Evolutionary conservation across 78 protist species (phyloP).

Genomic region (Bigelowiella natans): DNA sequence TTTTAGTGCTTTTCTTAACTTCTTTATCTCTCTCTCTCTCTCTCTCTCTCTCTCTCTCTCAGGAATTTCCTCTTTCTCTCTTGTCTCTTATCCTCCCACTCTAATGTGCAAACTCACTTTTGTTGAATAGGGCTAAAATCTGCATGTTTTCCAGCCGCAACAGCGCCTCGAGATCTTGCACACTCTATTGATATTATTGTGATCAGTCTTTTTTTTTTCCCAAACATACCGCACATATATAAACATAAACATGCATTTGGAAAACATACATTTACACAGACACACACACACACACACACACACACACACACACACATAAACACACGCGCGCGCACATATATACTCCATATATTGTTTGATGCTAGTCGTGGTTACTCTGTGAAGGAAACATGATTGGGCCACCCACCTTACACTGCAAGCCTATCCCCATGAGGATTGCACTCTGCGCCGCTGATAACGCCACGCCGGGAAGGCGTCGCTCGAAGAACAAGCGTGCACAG

Average conservation of each 20-base stretch:
- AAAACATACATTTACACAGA: not conserved
- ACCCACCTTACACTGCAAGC: not conserved
- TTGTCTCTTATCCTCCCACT: too few relatives aligned
- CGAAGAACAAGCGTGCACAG: not conserved
- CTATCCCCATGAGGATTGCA: not conserved
- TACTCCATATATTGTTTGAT: not conserved
- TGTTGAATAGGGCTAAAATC: not conserved
- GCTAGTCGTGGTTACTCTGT: too few relatives aligned
- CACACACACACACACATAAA: not conserved
- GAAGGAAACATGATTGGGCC: too few relatives aligned
- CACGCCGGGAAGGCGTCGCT: not conserved
- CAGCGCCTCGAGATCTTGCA: too few relatives aligned
- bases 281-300: not conserved
- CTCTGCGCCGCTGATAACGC: not conserved
- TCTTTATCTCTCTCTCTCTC: too few relatives aligned
- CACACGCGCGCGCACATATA: not conserved
- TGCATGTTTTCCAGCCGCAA: too few relatives aligned
- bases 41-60: too few relatives aligned
- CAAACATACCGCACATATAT: not conserved
- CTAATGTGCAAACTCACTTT: too few relatives aligned
- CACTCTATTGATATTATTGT: too few relatives aligned
- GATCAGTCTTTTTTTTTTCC: too few relatives aligned
- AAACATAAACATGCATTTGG: not conserved
- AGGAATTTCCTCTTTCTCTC: too few relatives aligned
- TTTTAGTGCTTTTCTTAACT: too few relatives aligned